Base-by-base conservation (phyloP, 129 eudicot genomes). In the Pseudognaphalium luteoalbum region DNA sequence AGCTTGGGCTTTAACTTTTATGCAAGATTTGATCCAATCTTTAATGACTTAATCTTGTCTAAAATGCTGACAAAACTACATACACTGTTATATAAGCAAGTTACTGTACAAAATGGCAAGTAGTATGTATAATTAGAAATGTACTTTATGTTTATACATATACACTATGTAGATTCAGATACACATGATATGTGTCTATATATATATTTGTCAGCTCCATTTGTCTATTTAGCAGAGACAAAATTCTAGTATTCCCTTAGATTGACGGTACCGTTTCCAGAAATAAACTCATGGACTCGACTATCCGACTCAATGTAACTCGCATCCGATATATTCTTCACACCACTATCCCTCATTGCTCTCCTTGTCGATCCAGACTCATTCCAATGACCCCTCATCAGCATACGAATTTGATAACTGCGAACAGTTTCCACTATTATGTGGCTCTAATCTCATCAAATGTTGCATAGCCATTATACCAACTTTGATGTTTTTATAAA, bases 381-480 rank as follows among this genome's bases (percentile, higher is more conserved):
- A 3, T 50, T 73, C 90, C 85, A 83, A 19, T 76, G 44, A 7
- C 90, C 1, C 87, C 30, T 19, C 10, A 63, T 82, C 69, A 57
- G 83, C 67, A 77, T 86, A 83, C 4, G 77, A 77, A 68, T 83
- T 86, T 12, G 87, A 83, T 66, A 83, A 57, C 62, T 80, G 85
- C 0, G 81, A 80, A 73, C 76, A 75, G 37, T 86, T 86, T 19
- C 87, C 90, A 66, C 85, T 72, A 54, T 83, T 86, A 52, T 57
- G 56, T 17, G 87, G 87, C 83, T 86, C 90, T 70, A 86, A 41
- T 66, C 21, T 73, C 41, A 86, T 35, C 72, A 86, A 56, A 73
- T 77, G 81, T 14, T 20, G 69, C 39, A 83, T 22, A 68, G 90
- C 79, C 21, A 25, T 72, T 65, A 83, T 79, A 20, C 85, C 90